Conservation (phyloP, 148 eudicot species). For the Amaranthus cruentus region DNA sequence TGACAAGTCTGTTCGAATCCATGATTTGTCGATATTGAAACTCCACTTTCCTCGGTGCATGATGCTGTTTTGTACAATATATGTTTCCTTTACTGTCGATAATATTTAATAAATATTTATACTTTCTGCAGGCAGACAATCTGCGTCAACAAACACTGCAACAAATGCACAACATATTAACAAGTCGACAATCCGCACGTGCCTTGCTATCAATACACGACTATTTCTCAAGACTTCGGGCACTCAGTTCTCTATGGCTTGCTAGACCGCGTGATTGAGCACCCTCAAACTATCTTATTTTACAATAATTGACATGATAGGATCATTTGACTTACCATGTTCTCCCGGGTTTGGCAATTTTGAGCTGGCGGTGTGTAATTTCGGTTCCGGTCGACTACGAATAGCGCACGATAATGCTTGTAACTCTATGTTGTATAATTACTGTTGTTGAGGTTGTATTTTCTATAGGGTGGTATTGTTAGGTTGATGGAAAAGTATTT, state of each 20-base stretch:
- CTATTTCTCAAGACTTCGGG: constrained; percentile 83
- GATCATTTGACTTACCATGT: constrained; percentile 2
- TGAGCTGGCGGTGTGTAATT: neutral
- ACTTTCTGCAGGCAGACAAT: constrained; percentile 68
- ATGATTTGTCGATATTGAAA: too few relatives aligned
- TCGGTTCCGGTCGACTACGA: constrained; percentile 2
- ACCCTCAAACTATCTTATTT: neutral
- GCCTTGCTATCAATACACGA: constrained; percentile 78
- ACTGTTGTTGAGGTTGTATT: constrained; percentile 14
- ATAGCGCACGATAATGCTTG: neutral
- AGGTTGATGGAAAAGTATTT: constrained; percentile 22
- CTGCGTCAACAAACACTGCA: constrained; percentile 81
- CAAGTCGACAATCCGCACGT: constrained; percentile 91
- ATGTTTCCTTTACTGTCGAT: neutral
- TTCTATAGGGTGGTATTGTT: neutral
- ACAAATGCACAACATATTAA: constrained; percentile 80
- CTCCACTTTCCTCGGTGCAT: neutral
- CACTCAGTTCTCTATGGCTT: constrained; percentile 91
- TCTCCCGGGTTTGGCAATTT: neutral
- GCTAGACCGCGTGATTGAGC: constrained; percentile 76
- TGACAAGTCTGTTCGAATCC: neutral
- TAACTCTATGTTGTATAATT: constrained; percentile 9
- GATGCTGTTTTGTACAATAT: neutral
- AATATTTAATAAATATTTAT: neutral
- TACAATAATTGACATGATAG: neutral